Base-by-base conservation (phyloP, 495 filamentous ascomycete genomes). In the Monascus purpureus region DNA sequence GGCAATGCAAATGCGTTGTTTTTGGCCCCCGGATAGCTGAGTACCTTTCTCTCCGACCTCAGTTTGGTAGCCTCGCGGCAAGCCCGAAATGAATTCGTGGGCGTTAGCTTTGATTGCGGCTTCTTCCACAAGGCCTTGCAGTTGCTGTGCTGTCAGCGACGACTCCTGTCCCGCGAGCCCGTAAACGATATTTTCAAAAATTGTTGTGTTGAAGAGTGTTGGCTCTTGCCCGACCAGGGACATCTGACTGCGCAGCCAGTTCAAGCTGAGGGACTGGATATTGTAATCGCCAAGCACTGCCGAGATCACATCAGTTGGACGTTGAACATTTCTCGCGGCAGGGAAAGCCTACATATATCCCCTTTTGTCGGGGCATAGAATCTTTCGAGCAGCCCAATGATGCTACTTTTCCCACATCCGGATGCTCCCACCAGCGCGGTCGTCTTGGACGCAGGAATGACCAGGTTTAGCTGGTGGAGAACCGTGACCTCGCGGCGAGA, bases 401-500 rank as follows among this genome's bases (percentile, higher is more conserved):
- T 56, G 0, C 59, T 66, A 0, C 58, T 59, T 32, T 73, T 73
- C 9, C 69, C 68, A 9, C 55, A 54, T 2, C 69, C 68, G 6
- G 61, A 66, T 11, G 59, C 48, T 8, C 70, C 70, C 4, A 74
- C 69, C 1, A 74, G 41, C 0, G 63, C 69, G 11, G 57, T 51
- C 20, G 60, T 65, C 26, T 65, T 54, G 2, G 53, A 52, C 1
- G 51, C 37, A 8, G 43, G 43, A 29, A 70, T 51, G 1, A 22
- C 43, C 8, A 66, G 37, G 25, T 33, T 57, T n/a, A 67, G 31
- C 6, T 50, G 36, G 2, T 39, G 32, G 6, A 73, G 44, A 8
- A 68, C 52, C 14, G 34, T 37, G 2, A 48, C 32, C 5, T 53
- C 41, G 0, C 49, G 52, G 1, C 66, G 47, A 7, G 64, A 42